Conservation (phyloP, 129 eudicot genomes). For the Artemisia tridentata region DNA sequence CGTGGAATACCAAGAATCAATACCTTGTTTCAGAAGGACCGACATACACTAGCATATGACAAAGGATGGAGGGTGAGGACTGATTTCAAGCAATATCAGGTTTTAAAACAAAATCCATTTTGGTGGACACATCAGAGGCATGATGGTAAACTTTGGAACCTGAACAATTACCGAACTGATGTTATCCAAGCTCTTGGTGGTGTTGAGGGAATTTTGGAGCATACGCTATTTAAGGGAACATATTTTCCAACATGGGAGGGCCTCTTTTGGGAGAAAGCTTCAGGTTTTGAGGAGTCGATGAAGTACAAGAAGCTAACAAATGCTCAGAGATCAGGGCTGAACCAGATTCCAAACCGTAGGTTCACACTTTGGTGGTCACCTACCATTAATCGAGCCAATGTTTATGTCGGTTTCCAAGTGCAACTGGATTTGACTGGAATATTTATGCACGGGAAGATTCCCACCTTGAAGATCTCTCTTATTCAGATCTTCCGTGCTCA, state of each 20-base stretch:
- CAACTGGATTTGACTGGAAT: constrained; percentile 96
- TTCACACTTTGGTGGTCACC: constrained; percentile 99
- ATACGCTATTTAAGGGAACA: constrained; percentile 91
- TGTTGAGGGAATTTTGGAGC: constrained; percentile 74
- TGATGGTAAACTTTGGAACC: constrained; percentile 93
- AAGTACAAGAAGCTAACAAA: constrained; percentile 92
- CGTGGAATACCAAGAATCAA: constrained; percentile 96
- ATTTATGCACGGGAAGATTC: constrained; percentile 97
- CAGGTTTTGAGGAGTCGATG: constrained; percentile 99
- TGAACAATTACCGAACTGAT: constrained; percentile 77
- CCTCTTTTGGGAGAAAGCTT: constrained; percentile 99
- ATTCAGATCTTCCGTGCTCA: constrained; percentile 68
- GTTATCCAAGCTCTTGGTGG: too few species aligned
- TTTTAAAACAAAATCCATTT: constrained; percentile 88
- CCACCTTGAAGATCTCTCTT: constrained; percentile 83
- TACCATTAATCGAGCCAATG: constrained; percentile 87
- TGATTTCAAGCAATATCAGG: constrained; percentile 92
- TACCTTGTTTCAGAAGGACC: constrained; percentile 91
- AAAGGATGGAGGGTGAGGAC: constrained; percentile 98
- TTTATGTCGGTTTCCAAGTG: constrained; percentile 97
- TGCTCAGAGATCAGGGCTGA: constrained; percentile 96
- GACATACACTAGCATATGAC: constrained; percentile 97
- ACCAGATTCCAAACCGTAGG: constrained; percentile 92
- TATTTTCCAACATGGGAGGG: constrained; percentile 99
- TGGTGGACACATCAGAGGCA: constrained; percentile 99